Conservation (phyloP, 441 rosid species). For the Breynia disticha region DNA sequence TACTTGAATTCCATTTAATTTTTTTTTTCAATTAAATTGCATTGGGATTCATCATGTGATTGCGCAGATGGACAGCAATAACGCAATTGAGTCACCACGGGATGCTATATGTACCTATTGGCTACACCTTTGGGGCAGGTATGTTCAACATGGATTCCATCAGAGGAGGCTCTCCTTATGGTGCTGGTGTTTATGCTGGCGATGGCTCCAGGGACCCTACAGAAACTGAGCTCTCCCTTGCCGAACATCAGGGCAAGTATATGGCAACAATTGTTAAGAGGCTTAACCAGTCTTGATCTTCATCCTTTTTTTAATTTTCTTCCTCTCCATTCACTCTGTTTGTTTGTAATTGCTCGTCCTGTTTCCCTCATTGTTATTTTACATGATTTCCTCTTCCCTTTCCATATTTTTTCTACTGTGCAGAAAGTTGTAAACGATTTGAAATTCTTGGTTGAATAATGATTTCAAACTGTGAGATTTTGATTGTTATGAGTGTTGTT, state of each 20-base stretch:
- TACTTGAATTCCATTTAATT: too few relatives aligned
- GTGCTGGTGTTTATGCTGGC: constrained; percentile 86
- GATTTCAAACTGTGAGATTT: constrained; percentile 3
- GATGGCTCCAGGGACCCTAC: constrained; percentile 88
- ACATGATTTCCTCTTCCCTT: not conserved
- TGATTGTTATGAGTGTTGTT: too few relatives aligned
- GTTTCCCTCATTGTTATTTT: not conserved
- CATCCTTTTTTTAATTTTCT: constrained; percentile 7
- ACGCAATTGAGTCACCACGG: constrained; percentile 95
- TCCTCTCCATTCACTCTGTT: constrained; percentile 17
- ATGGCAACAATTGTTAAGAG: constrained; percentile 81
- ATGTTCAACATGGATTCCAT: constrained; percentile 90
- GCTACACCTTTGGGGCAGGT: constrained; percentile 96
- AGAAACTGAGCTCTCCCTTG: constrained; percentile 68
- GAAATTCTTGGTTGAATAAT: constrained; percentile 17
- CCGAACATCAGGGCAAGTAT: constrained; percentile 95
- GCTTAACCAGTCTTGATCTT: constrained; percentile 44
- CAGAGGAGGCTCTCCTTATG: constrained; percentile 94
- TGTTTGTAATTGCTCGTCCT: constrained; percentile 17
- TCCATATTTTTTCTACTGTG: not conserved
- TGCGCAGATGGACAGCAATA: constrained; percentile 87
- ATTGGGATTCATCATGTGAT: too few relatives aligned
- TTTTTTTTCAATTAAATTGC: too few relatives aligned
- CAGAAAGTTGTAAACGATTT: constrained; percentile 26
- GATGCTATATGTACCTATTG: constrained; percentile 90